Evolutionary conservation across 2,329 filamentous ascomycete species (phyloP), one percentile per base, ranked within the genome.

Genomic region (Sarocladium strictum): DNA sequence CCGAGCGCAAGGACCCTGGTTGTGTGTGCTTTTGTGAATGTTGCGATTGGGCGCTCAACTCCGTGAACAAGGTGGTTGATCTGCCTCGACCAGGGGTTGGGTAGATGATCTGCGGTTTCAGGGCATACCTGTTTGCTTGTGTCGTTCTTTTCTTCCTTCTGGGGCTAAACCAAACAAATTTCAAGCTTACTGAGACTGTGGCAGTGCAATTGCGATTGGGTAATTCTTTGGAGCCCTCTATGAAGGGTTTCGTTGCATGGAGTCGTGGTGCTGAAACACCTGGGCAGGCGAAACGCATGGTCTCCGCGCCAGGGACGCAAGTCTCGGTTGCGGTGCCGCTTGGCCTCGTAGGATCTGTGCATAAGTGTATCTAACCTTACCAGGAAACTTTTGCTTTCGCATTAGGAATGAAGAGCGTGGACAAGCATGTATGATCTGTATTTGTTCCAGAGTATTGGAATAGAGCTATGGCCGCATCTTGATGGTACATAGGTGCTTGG

Each of bases 51-150:
- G 29, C 27, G 29, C 47, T 35, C 47, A 35, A 3, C 4, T 9
- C 26, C 6, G 10, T 3, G 3, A n/a, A 3, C 43, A 7, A 17
- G 26, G n/a, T 15, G 17, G 43, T 17, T 21, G 43, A 49, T 43
- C 40, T 23, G 40, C 43, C 17, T 49, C 43, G 23, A 23, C 43
- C 26, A 49, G 26, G 23, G 23, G 23, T 32, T 6, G 43, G 10
- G 11, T 17, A 7, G 21, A 17, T 19, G 47, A 51, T 51, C 47
- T 51, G 27, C 47, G 27, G 47, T 51, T 51, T 51, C 47, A 51
- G 47, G 47, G 24, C 3, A 19, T 19, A 9, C 5, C 21, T 33
- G 47, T 51, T 51, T 51, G 27, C 29, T 23, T 45, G 40, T 14
- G 15, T 45, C 5, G 40, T 45, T 24, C 15, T 17, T 19, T 23